Base-by-base conservation (phyloP, 1,284 basidiomycete species). In the Quambalaria eucalypti region DNA sequence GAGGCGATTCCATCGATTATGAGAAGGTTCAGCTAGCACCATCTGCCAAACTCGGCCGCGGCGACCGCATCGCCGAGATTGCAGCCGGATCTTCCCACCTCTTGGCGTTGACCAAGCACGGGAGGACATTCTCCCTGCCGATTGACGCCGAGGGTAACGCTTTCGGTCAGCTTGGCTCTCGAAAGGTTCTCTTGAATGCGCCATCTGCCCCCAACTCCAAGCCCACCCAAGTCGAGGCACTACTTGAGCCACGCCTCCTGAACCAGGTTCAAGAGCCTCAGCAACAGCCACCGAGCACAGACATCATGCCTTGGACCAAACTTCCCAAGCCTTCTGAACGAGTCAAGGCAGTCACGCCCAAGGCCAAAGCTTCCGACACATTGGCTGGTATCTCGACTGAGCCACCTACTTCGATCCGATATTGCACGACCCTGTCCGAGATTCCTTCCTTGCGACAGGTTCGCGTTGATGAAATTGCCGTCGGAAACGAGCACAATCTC, bases 91-190 rank as follows among this genome's bases (percentile, higher is more conserved):
- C 79, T 21, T 82, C 88, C 69, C 92, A 97, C 73, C 78, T 96
- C 6, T 82, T 96, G 16, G 90, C 88, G 0, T 78, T 93, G 10
- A 90, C 90, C 2, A 87, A 84, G 26, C 79, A 82, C 46, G 90
- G 90, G 1, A 83, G 88, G 50, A 83, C 87, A 1, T 92, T 88
- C 71, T 83, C 85, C 0, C 84, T 88, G 59, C 87, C 91, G 0
- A 80, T 89, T 47, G 83, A 83, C 59, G 82, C 83, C 52, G 77
- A 82, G 7, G 90, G 85, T n/a, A 96, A 97, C 77, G 78, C 81
- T 0, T 83, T 85, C 73, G 88, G 89, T 1, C 92, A 96, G 76
- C 83, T 96, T 10, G 90, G 90, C 12, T 57, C 61, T 10, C 54
- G 65, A 4, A 55, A 56, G 2, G 63, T 70, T 2, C 38, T 59